Conservation (phyloP, 2,329 filamentous ascomycete genomes). For the Penicillium paneum region DNA sequence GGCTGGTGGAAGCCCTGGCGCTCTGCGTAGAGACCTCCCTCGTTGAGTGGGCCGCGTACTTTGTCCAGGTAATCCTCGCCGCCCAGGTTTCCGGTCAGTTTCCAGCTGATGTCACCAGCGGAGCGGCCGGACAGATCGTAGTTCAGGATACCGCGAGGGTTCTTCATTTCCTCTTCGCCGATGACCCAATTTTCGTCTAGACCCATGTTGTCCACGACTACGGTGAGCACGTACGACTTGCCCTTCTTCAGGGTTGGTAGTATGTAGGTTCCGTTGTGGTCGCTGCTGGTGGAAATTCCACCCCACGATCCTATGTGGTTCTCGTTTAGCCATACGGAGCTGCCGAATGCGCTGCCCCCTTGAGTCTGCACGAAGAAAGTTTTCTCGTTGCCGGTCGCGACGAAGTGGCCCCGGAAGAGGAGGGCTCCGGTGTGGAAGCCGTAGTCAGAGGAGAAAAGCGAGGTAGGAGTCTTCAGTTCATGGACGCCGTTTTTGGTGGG, state of each 20-base stretch:
- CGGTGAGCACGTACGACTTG: constrained; percentile 60
- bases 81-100: constrained; percentile 58
- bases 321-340: constrained; percentile 63
- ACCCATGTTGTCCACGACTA: constrained; percentile 71
- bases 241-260: constrained; percentile 54
- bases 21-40: constrained; percentile 56
- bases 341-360: constrained; percentile 66
- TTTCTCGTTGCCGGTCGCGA: constrained; percentile 58
- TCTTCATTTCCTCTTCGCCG: constrained; percentile 58
- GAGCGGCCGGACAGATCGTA: constrained; percentile 42
- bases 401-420: constrained; percentile 68
- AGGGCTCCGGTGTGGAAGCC: constrained; percentile 68
- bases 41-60: constrained; percentile 55
- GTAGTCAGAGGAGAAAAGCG: constrained; percentile 69
- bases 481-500: constrained; percentile 59
- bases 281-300: constrained; percentile 51
- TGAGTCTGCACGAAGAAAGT: constrained; percentile 58
- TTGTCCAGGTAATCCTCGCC: constrained; percentile 55
- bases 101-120: constrained; percentile 47
- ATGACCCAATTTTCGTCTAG: constrained; percentile 64
- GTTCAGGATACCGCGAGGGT: constrained; percentile 54
- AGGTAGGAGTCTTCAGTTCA: constrained; percentile 60
- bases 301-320: constrained; percentile 63
- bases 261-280: constrained; percentile 56
- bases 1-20: constrained; percentile 57